Conservation (phyloP, 768 basidiomycete genomes). For the Lactarius trivialis region DNA sequence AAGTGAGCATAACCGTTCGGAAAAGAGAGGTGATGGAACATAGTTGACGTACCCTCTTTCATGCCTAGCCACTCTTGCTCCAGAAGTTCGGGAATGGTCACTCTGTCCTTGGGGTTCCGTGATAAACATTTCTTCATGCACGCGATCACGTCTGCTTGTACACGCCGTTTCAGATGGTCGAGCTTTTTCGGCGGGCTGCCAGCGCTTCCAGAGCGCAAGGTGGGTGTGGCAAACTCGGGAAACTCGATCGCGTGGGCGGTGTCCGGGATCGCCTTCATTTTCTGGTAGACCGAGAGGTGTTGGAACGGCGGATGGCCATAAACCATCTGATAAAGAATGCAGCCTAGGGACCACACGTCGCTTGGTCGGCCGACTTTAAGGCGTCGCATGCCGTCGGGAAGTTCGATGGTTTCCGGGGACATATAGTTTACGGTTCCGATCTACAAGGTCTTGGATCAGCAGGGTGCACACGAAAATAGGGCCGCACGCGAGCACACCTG, state of each 20-base stretch:
- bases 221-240: conserved; percentile 59
- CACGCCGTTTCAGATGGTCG: conserved; percentile 63
- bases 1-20: conserved; percentile 4
- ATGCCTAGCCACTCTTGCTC: conserved; percentile 73
- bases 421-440: conserved; percentile 98
- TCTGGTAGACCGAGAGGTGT: conserved; percentile 72
- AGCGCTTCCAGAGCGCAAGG: conserved; percentile 28
- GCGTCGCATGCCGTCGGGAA: conserved; percentile 78
- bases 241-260: conserved; percentile 71
- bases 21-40: not conserved
- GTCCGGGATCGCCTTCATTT: conserved; percentile 93
- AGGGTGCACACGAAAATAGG: not conserved
- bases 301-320: conserved; percentile 93
- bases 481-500: conserved; percentile 48
- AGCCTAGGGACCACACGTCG: conserved; percentile 97
- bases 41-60: conserved; percentile 43
- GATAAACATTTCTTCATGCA: conserved; percentile 78
- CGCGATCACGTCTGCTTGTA: conserved; percentile 68
- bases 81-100: conserved; percentile 82
- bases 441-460: conserved; percentile 33
- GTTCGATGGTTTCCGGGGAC: conserved; percentile 95
- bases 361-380: conserved; percentile 93
- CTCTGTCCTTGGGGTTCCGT: conserved; percentile 74
- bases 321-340: conserved; percentile 98
- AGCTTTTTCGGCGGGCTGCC: conserved; percentile 46